Percentiles rank a stretch among this genome's conserved stretches.
phyloP scores from a whole-genome alignment of 2,329 filamentous ascomycete species.

The Penicillium sp. region DNA sequence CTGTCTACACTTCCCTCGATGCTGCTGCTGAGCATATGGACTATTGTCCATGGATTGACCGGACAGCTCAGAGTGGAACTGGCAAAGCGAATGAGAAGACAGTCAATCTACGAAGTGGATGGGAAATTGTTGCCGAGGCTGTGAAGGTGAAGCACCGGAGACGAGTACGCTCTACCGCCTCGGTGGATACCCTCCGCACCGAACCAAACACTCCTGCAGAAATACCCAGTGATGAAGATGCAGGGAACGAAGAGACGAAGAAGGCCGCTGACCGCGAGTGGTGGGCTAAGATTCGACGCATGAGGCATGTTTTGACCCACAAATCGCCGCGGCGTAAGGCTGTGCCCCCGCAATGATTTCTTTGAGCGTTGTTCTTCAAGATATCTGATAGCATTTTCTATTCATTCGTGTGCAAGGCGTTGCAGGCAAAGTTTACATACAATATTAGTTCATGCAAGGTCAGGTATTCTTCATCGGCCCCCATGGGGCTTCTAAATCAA shows the following conservation, averaged over 20 bases:
- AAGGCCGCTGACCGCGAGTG: conserved; percentile 70
- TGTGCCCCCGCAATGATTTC: conserved; percentile 8
- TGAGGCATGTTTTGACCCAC: conserved; percentile 70
- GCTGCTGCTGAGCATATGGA: conserved; percentile 73
- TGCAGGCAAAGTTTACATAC: neutral
- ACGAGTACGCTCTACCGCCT: conserved; percentile 29
- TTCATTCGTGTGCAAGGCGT: neutral
- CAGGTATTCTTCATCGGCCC: neutral
- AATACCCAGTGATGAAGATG: conserved; percentile 35
- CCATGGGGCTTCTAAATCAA: neutral
- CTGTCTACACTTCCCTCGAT: conserved; percentile 59
- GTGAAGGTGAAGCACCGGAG: conserved; percentile 44
- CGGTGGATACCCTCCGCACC: conserved; percentile 30
- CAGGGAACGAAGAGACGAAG: conserved; percentile 45
- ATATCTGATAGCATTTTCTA: neutral
- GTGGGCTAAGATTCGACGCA: conserved; percentile 69
- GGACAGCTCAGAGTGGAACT: conserved; percentile 58
- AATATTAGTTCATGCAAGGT: neutral
- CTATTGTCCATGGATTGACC: conserved; percentile 79
- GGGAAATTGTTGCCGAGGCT: conserved; percentile 48
- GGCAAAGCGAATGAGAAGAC: conserved; percentile 33
- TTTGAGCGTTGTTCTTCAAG: neutral
- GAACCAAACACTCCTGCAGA: conserved; percentile 29
- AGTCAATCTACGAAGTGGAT: conserved; percentile 44
- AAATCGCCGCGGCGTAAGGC: conserved; percentile 59